Evolutionary conservation across 129 eudicot genomes (phyloP), one percentile per base, ranked within the genome.

Genomic region (Flaveria ramosissima): DNA sequence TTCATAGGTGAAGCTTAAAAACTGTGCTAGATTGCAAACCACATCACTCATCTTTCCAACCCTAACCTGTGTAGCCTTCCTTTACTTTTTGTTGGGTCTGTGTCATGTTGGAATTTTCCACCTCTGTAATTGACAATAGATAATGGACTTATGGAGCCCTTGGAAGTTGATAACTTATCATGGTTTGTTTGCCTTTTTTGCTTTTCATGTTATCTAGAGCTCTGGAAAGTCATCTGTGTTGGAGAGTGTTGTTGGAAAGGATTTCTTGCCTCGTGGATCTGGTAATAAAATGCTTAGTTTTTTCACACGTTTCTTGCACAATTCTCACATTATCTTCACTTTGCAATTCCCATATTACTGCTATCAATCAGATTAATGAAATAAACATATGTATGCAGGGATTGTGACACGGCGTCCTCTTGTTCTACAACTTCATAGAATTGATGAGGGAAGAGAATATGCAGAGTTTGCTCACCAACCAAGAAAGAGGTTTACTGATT

Each of bases 341-440:
- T 71, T 78, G 50, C 57, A 43, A 47, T 62, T 16, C 51, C 63
- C 24, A 30, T 70, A 48, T 78, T 12, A 70, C 36, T 78, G 45
- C 65, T 32, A 48, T 59, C 9, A 13, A 19, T 26, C 70, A 57
- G 70, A 69, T 24, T 26, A 50, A 46, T 45, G 63, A 45, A 30
- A 32, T 62, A 32, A 56, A 1, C 52, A 13, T 71, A 6, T 62
- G 53, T 50, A 51, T 83, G 79, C 84, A 94, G 99, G 99, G 24
- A 92, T 92, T 86, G 97, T 95, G 53, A 95, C 99, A n/a, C 77
- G 99, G n/a, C 94, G 99, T 52, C 99, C 99, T 78, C 96, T 95
- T 84, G 99, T 95, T 53, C 78, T 95, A 42, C 99, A 95, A 81
- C 92, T 95, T 79, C 92, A 95, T 63, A 88, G 89, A 82, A 55